Conservation (phyloP, 139 green algal species). For the Ettlia oleoabundans region DNA sequence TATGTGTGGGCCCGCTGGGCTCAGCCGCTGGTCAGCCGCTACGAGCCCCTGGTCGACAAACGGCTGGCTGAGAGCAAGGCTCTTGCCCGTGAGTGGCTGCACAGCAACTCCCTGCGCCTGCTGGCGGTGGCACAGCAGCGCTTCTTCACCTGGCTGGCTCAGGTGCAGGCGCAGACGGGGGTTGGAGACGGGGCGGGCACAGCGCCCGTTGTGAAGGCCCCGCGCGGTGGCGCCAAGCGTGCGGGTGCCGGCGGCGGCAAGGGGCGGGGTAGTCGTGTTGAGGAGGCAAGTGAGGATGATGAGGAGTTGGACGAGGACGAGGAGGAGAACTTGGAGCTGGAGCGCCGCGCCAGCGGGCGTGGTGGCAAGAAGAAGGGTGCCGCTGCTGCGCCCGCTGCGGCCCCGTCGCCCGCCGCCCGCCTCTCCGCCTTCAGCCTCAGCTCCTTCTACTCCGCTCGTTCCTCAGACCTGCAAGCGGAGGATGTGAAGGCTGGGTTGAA, state of each 20-base stretch:
- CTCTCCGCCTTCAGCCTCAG: slow-evolving; percentile 20
- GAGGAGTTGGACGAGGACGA: neutral
- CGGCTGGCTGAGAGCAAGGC: slow-evolving; percentile 24
- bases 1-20: slow-evolving; percentile 29
- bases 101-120: slow-evolving; percentile 22
- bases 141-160: slow-evolving; percentile 13
- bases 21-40: slow-evolving; percentile 15
- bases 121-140: slow-evolving; percentile 16
- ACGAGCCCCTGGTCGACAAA: slow-evolving; percentile 42
- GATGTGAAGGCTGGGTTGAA: neutral
- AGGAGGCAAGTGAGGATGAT: neutral
- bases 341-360: neutral
- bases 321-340: neutral
- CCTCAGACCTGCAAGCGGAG: slow-evolving; percentile 19
- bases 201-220: neutral
- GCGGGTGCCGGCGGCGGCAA: neutral
- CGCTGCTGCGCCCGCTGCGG: neutral
- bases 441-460: slow-evolving; percentile 27
- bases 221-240: neutral
- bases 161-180: slow-evolving; percentile 20
- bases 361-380: neutral
- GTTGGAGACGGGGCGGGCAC: slow-evolving; percentile 1
- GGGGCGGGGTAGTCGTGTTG: neutral
- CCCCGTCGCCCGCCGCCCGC: neutral
- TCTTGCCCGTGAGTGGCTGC: slow-evolving; percentile 15